Evolutionary conservation across 257 asterid species (phyloP).

Genomic region (Petunia axillaris): DNA sequence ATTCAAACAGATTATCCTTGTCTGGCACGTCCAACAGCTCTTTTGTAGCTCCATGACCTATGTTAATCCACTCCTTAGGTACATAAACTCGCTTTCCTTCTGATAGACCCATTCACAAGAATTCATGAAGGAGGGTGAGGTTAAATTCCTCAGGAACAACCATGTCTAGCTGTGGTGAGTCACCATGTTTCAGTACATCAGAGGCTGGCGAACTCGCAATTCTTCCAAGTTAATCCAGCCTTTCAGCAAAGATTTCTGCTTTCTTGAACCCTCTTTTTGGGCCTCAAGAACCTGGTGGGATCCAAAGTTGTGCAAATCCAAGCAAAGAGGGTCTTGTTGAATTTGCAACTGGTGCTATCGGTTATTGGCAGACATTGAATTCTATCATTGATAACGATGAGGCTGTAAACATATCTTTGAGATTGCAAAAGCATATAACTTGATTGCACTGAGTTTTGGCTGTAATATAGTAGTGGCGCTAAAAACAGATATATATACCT

Average conservation of each 20-base stretch:
- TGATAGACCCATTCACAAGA: background rate
- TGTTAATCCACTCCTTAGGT: background rate
- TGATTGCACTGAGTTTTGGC: slow-evolving; percentile 16
- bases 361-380: background rate
- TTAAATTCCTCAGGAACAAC: background rate
- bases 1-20: background rate
- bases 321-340: background rate
- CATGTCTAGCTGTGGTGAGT: background rate
- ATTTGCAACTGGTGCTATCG: background rate
- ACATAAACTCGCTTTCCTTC: too few relatives aligned
- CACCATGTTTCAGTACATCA: background rate
- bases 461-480: background rate
- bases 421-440: background rate
- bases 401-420: slow-evolving; percentile 7
- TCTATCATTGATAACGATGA: background rate
- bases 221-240: background rate
- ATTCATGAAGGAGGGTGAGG: background rate
- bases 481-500: too few relatives aligned
- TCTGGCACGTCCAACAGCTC: background rate
- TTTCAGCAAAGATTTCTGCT: background rate
- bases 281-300: background rate
- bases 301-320: slow-evolving; percentile 1
- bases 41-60: background rate
- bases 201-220: background rate
- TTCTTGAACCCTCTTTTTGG: background rate